Conservation (phyloP, 2,329 filamentous ascomycete species). For the Cladosporium sp. region DNA sequence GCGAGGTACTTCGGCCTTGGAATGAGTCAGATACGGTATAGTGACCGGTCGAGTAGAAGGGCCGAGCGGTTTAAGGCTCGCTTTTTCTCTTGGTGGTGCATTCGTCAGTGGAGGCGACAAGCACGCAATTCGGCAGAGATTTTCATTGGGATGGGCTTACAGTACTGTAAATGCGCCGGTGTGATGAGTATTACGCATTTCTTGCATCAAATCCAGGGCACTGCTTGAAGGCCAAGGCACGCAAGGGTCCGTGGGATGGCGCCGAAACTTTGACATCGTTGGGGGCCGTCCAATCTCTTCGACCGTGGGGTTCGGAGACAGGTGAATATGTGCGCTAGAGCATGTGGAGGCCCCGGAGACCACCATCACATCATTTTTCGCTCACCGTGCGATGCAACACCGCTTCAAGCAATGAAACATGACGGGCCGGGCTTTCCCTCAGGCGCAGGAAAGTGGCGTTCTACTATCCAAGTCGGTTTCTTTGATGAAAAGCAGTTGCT, state of each 20-base stretch:
- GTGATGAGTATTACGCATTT: neutral
- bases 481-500: no score
- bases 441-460: no score
- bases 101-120: slow-evolving; percentile 5
- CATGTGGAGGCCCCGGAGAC: no score
- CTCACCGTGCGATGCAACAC: no score
- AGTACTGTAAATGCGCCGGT: neutral
- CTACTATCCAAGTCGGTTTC: no score
- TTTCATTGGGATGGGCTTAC: neutral
- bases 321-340: no score
- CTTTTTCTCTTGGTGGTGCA: slow-evolving; percentile 2
- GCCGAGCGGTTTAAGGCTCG: neutral
- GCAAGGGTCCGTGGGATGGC: neutral
- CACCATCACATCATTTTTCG: no score
- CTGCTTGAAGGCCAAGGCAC: neutral
- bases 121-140: slow-evolving; percentile 9
- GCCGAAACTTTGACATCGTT: neutral
- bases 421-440: no score
- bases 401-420: no score
- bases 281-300: no score
- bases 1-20: neutral
- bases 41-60: neutral
- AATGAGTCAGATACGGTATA: slow-evolving; percentile 10
- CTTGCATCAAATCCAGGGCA: neutral
- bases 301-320: no score